Evolutionary conservation across 192 early-diverging fungal species (phyloP).

Genomic region (Backusella luteola): DNA sequence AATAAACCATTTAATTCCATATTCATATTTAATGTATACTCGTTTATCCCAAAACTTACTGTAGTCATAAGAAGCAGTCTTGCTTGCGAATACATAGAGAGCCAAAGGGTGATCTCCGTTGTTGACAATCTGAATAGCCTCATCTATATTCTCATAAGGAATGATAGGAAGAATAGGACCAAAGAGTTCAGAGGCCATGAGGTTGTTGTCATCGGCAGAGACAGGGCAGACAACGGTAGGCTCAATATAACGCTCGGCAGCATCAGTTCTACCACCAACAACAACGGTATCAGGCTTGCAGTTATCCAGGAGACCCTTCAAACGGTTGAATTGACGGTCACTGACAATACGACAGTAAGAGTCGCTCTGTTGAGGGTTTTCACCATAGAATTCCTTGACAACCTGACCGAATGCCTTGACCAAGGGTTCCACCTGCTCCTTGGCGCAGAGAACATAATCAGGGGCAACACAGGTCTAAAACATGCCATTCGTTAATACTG

Average conservation of each 20-base stretch:
- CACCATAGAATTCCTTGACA: constrained; percentile 47
- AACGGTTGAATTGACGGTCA: constrained; percentile 67
- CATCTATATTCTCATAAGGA: constrained; percentile 26
- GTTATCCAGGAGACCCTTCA: constrained; percentile 53
- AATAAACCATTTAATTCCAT: background rate
- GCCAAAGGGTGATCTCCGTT: constrained; percentile 24
- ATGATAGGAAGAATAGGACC: constrained; percentile 67
- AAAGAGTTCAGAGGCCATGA: constrained; percentile 69
- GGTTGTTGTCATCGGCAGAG: constrained; percentile 1
- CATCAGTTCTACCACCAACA: constrained; percentile 49
- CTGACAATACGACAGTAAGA: constrained; percentile 75
- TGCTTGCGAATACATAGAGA: constrained; percentile 31
- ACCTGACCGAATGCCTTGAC: constrained; percentile 51
- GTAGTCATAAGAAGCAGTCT: constrained; percentile 5
- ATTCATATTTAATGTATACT: constrained; percentile 15
- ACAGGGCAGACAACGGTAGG: constrained; percentile 61
- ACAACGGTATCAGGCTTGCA: constrained; percentile 35
- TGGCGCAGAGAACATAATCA: constrained; percentile 78
- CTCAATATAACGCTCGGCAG: constrained; percentile 47
- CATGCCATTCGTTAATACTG: background rate
- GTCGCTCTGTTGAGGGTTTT: constrained; percentile 44
- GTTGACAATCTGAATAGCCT: constrained; percentile 36
- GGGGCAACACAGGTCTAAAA: constrained; percentile 83
- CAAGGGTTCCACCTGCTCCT: constrained; percentile 56
- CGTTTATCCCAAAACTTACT: constrained; percentile 39